These are phyloP conservation scores for Podaxis carcinomalis DNA, from an alignment of 768 basidiomycete genomes.

Conservation along the genomic window DNA sequence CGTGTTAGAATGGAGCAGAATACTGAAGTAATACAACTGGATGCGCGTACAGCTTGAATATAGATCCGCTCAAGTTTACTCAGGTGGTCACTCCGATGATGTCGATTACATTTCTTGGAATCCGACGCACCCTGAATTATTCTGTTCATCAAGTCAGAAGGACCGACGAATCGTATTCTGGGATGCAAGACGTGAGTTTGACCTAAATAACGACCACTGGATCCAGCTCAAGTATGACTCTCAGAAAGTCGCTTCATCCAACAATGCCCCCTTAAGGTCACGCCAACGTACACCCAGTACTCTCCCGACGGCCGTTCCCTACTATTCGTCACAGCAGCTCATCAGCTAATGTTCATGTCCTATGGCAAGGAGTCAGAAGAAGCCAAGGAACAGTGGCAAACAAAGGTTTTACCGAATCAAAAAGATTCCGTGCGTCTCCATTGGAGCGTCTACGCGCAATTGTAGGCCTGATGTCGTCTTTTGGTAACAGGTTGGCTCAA, in stretches of 20 bases:
- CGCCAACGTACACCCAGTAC: constrained; percentile 64
- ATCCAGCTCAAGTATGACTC: background rate
- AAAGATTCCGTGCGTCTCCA: constrained; percentile 42
- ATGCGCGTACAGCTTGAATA: constrained; percentile 53
- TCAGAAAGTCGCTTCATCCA: constrained; percentile 70
- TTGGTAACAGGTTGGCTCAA: constrained; percentile 49
- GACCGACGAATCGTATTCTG: constrained; percentile 77
- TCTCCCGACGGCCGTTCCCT: constrained; percentile 68
- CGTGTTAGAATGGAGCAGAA: background rate
- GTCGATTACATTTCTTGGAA: constrained; percentile 86
- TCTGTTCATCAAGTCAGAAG: constrained; percentile 75
- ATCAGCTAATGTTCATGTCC: constrained; percentile 60
- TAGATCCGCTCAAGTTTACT: constrained; percentile 58
- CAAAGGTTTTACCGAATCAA: constrained; percentile 26
- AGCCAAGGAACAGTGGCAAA: constrained; percentile 38
- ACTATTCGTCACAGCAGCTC: constrained; percentile 56
- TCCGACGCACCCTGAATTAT: constrained; percentile 78
- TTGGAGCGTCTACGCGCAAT: background rate
- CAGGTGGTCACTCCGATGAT: constrained; percentile 72
- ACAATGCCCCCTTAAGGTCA: constrained; percentile 51
- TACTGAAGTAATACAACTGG: background rate
- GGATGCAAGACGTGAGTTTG: constrained; percentile 72
- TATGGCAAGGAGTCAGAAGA: constrained; percentile 51
- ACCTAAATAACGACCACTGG: background rate
- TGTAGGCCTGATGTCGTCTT: background rate